These are phyloP conservation scores for Vitis hybrid DNA, from an alignment of 177 flowering plant genomes.

Conservation along the genomic window DNA sequence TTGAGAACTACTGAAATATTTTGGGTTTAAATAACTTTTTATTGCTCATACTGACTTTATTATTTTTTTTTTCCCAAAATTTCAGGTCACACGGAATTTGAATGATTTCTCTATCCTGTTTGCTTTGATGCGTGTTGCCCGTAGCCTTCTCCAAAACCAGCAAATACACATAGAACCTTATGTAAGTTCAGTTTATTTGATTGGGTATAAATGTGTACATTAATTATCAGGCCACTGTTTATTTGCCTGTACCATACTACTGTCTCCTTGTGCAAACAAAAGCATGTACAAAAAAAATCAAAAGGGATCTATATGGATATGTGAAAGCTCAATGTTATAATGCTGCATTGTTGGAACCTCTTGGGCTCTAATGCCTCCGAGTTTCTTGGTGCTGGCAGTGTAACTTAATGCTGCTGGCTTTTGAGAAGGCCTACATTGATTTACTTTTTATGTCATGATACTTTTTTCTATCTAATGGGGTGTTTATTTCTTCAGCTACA, in stretches of 20 bases:
- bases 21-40: neutral
- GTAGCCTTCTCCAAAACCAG: conserved; percentile 85
- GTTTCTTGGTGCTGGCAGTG: neutral
- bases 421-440: neutral
- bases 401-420: neutral
- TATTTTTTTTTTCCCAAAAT: conserved; percentile 3
- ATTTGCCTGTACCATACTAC: too few species aligned
- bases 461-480: conserved; percentile 4
- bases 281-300: too few species aligned
- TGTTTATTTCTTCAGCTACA: conserved; percentile 56
- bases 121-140: conserved; percentile 85
- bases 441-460: neutral
- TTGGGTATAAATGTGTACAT: neutral
- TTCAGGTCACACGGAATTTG: conserved; percentile 73
- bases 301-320: too few species aligned
- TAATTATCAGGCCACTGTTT: too few species aligned
- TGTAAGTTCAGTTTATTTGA: conserved; percentile 53
- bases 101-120: conserved; percentile 55
- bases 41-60: neutral
- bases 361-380: too few species aligned
- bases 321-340: too few species aligned
- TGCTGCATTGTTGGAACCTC: too few species aligned
- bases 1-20: neutral
- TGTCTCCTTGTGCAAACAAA: too few species aligned
- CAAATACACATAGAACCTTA: conserved; percentile 92